Percentiles rank a stretch among this genome's conserved stretches.
phyloP scores from a whole-genome alignment of 129 eudicot species.

The Smallanthus sonchifolius region DNA sequence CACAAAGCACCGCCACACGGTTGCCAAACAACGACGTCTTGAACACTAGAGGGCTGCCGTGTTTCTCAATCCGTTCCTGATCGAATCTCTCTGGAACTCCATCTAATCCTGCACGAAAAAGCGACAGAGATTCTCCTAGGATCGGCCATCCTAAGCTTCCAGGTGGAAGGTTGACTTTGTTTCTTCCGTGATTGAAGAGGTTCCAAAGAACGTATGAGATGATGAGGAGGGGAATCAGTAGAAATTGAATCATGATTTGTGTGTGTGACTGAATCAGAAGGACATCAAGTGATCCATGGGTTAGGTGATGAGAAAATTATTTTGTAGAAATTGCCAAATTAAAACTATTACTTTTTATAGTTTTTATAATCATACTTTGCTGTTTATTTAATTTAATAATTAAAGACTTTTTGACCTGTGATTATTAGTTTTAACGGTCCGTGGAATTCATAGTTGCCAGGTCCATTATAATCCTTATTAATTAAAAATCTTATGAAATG shows the following conservation, averaged over 20 bases:
- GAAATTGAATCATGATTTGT: not conserved
- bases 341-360: too few relatives aligned
- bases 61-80: slow-evolving; percentile 14
- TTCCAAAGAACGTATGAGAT: too few relatives aligned
- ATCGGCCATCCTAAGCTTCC: slow-evolving; percentile 51
- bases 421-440: too few relatives aligned
- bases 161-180: slow-evolving; percentile 27
- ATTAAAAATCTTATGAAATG: too few relatives aligned
- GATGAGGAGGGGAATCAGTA: not conserved
- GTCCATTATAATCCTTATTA: too few relatives aligned
- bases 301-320: not conserved
- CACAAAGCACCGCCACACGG: slow-evolving; percentile 39
- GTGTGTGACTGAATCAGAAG: not conserved
- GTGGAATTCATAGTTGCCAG: too few relatives aligned
- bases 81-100: slow-evolving; percentile 36
- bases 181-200: too few relatives aligned
- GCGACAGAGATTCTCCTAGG: slow-evolving; percentile 33
- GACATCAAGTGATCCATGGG: not conserved
- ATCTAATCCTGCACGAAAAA: slow-evolving; percentile 14
- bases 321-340: too few relatives aligned
- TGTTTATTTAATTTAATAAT: too few relatives aligned
- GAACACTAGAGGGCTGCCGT: slow-evolving; percentile 35
- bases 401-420: too few relatives aligned
- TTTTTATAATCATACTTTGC: too few relatives aligned
- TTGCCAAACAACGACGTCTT: slow-evolving; percentile 48